Evolutionary conservation across 164 flowering plant species (phyloP).

Genomic region (Akebia trifoliata): DNA sequence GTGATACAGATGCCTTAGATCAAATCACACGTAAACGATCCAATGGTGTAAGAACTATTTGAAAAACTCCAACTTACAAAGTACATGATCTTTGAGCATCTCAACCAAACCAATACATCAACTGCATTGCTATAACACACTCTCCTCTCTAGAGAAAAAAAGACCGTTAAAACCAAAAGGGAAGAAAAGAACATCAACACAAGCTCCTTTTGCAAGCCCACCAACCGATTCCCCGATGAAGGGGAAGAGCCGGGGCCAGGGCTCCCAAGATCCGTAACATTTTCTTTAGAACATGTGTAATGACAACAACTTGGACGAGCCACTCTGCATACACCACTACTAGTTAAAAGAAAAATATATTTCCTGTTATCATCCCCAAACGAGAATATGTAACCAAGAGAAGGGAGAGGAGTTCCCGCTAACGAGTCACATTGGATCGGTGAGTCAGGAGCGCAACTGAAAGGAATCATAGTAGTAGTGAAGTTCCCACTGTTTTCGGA

Average conservation of each 20-base stretch:
- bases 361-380: conserved; percentile 78
- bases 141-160: too few relatives aligned
- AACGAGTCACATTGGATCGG: conserved; percentile 4
- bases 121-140: too few relatives aligned
- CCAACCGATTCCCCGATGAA: conserved; percentile 22
- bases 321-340: conserved; percentile 73
- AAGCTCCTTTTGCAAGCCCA: conserved; percentile 1
- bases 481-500: conserved; percentile 63
- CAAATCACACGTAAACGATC: too few relatives aligned
- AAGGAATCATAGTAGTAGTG: conserved; percentile 50
- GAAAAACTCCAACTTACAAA: too few relatives aligned
- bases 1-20: too few relatives aligned
- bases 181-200: conserved; percentile 23
- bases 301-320: conserved; percentile 76
- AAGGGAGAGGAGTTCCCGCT: conserved; percentile 20
- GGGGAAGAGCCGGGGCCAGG: conserved; percentile 24
- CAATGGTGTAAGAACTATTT: too few relatives aligned
- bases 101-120: too few relatives aligned
- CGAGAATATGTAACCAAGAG: conserved; percentile 68
- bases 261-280: conserved; percentile 18
- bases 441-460: conserved; percentile 13
- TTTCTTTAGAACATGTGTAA: conserved; percentile 72
- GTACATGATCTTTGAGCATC: too few relatives aligned
- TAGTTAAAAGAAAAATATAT: conserved; percentile 56
- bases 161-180: conserved; percentile 13